These are phyloP conservation scores for Tetrapyrgos nigripes DNA, from an alignment of 1,284 basidiomycete species.

Conservation along the genomic window DNA sequence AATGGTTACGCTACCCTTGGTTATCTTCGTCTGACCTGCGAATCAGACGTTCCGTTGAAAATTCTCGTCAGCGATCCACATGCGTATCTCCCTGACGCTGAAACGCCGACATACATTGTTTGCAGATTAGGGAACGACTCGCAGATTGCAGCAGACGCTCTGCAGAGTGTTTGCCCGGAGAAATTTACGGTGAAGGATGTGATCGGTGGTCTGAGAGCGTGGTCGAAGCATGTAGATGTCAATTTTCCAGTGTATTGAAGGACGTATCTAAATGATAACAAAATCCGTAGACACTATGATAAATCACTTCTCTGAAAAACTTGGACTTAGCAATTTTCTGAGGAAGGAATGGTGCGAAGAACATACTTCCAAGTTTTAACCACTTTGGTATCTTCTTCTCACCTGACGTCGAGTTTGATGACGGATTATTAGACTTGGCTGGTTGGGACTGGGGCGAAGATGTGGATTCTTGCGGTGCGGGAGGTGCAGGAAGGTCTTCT, in stretches of 20 bases:
- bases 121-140: constrained; percentile 96
- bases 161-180: constrained; percentile 47
- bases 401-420: constrained; percentile 23
- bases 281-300: background rate
- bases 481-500: constrained; percentile 66
- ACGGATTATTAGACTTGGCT: background rate
- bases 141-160: constrained; percentile 79
- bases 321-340: background rate
- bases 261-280: background rate
- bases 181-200: constrained; percentile 69
- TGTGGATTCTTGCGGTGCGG: constrained; percentile 31
- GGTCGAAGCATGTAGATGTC: constrained; percentile 75
- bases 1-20: background rate
- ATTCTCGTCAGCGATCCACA: constrained; percentile 65
- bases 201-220: constrained; percentile 80
- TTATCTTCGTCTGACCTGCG: background rate
- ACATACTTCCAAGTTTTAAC: constrained; percentile 49
- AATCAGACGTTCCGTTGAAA: constrained; percentile 71
- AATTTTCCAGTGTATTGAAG: constrained; percentile 81
- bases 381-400: constrained; percentile 78
- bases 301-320: constrained; percentile 26
- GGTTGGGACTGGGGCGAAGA: constrained; percentile 24
- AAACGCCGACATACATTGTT: constrained; percentile 61
- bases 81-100: constrained; percentile 38
- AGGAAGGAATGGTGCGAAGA: constrained; percentile 9